Base-by-base conservation (phyloP, 306 rosid species). In the Sicyos baderoa region DNA sequence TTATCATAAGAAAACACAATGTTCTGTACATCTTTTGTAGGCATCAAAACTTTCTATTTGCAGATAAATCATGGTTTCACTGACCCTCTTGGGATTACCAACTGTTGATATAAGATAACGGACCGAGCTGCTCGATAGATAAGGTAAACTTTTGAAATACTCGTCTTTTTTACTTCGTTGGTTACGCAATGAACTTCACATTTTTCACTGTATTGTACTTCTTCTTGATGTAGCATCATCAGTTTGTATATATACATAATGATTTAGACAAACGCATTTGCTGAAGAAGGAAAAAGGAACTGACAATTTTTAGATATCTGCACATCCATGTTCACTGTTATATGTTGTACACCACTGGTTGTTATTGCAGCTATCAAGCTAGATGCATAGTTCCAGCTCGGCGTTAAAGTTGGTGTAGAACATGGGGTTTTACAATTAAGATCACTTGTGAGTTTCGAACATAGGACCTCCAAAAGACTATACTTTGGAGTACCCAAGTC, bases 1-100 rank as follows among this genome's bases (percentile, higher is more conserved):
- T 11, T 62, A 62, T 45, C 54, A 13, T 35, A 54, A 42, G 18
- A 44, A 65, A 44, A 18, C 35, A 42, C 50, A 65, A 19, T 45
- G 54, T 65, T 65, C 70, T 65, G 70, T 65, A 65, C 27, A 65
- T 65, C 37, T 65, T 40, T 65, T 65, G 54, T 49, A 44, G 13
- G 70, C 21, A 65, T 65, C 32, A 45, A 42, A 65, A 44, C 35
- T 45, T 52, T 21, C 14, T 65, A 44, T 45, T 37, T 65, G 19
- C 54, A 65, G 40, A 65, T 65, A 29, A 45, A 35, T 7, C 44
- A 15, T 47, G 22, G 22, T 66, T 47, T 47, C 71, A 47, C 71
- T 7, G 71, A 45, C 71, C 55, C 18, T 66, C 71, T 47, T 47
- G 54, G 45, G 54, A 42, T 13, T 64, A 35, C 71, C 40, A 12